Evolutionary conservation across 2,329 filamentous ascomycete species (phyloP).

Genomic region (Trichophyton mentagrophytes): DNA sequence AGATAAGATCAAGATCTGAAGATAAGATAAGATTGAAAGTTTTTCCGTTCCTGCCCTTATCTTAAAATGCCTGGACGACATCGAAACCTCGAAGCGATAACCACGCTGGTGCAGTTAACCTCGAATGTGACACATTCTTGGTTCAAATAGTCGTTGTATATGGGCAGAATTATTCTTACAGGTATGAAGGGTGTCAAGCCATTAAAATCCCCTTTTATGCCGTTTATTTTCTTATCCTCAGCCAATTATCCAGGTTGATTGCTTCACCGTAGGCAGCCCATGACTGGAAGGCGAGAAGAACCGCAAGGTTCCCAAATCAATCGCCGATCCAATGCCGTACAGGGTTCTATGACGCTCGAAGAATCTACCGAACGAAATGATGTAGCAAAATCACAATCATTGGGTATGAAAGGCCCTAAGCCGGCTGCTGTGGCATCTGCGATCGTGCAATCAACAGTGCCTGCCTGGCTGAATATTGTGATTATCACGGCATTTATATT

Average conservation of each 20-base stretch:
- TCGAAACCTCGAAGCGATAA: background rate
- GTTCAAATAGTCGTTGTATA: background rate
- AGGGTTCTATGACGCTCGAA: background rate
- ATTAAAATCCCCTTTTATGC: no score
- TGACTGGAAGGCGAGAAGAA: background rate
- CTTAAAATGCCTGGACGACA: background rate
- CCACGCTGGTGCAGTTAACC: background rate
- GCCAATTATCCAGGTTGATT: background rate
- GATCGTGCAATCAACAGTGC: conserved; percentile 30
- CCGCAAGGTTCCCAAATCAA: background rate
- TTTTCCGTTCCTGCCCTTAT: background rate
- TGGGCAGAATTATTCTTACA: background rate
- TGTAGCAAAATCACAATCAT: background rate
- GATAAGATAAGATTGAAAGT: background rate
- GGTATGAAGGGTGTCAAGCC: background rate
- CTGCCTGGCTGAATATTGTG: conserved; percentile 50
- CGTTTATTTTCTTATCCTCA: background rate
- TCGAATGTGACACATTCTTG: background rate
- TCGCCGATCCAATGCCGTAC: background rate
- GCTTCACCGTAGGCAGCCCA: background rate
- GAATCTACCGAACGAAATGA: no score
- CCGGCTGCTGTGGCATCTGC: conserved; percentile 16
- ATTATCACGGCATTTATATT: conserved; percentile 78
- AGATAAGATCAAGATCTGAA: conserved; percentile 2
- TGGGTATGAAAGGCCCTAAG: background rate